Evolutionary conservation across 306 rosid species (phyloP).

Genomic region (Oxytropis ochrocephala): DNA sequence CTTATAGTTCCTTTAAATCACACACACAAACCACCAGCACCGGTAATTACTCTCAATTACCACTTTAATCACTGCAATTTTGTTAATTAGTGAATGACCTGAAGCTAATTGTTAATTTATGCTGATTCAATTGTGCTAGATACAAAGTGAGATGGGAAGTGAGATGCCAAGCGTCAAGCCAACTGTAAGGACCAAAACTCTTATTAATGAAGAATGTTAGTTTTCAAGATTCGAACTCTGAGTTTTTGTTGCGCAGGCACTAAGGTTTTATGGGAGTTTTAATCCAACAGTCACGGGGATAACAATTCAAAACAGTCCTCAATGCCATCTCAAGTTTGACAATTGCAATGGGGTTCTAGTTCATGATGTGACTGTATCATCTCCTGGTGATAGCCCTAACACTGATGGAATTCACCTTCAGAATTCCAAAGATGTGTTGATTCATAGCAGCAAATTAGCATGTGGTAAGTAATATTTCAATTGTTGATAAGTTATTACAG

Average conservation of each 20-base stretch:
- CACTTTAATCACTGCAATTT: not conserved
- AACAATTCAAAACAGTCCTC: conserved; percentile 85
- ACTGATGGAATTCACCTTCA: conserved; percentile 98
- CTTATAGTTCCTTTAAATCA: conserved; percentile 68
- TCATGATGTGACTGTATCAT: conserved; percentile 60
- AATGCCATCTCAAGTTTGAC: conserved; percentile 95
- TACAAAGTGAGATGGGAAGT: conserved; percentile 55
- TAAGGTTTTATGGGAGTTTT: conserved; percentile 85
- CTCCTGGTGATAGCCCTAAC: conserved; percentile 87
- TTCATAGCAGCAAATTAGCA: conserved; percentile 55
- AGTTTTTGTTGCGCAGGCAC: conserved; percentile 53
- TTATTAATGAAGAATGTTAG: no score
- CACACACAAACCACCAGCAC: conserved; percentile 46
- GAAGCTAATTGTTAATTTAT: conserved; percentile 2
- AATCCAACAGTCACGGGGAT: conserved; percentile 82
- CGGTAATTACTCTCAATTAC: conserved; percentile 36
- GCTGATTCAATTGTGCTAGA: conserved; percentile 33
- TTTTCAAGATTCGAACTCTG: no score
- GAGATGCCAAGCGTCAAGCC: conserved; percentile 80
- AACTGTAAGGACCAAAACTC: conserved; percentile 58
- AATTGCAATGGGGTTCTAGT: conserved; percentile 80
- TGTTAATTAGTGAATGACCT: not conserved
- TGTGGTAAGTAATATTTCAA: conserved; percentile 78
- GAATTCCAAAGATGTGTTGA: conserved; percentile 79
- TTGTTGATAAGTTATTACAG: not conserved